Percentiles rank a stretch among this genome's conserved stretches.
Evolutionary conservation across 257 asterid genomes (phyloP).

Genomic region (Rauvolfia tetraphylla): DNA sequence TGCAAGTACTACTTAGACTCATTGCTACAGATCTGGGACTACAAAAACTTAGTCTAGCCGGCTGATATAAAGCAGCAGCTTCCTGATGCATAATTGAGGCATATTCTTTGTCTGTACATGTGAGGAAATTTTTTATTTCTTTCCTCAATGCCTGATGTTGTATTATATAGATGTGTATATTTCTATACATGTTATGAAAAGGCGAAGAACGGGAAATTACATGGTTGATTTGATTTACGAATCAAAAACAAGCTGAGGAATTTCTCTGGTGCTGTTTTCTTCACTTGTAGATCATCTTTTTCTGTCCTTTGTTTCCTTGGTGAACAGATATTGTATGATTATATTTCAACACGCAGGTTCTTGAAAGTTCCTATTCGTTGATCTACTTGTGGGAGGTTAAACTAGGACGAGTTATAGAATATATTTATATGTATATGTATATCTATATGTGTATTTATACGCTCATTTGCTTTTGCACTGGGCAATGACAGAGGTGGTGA

Average conservation of each 20-base stretch:
- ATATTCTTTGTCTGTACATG: not conserved
- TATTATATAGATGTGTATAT: not conserved
- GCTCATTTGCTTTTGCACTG: too few species aligned
- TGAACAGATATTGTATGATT: not conserved
- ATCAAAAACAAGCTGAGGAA: not conserved
- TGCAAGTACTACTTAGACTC: slow-evolving; percentile 71
- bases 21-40: slow-evolving; percentile 66
- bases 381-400: not conserved
- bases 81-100: slow-evolving; percentile 2
- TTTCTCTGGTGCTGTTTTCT: not conserved
- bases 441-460: too few species aligned
- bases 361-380: not conserved
- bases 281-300: not conserved
- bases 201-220: not conserved
- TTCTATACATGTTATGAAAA: not conserved
- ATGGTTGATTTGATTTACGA: not conserved
- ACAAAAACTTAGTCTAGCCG: slow-evolving; percentile 40
- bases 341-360: not conserved
- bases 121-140: not conserved
- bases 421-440: too few species aligned
- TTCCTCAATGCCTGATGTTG: not conserved
- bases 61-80: slow-evolving; percentile 16
- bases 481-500: too few species aligned
- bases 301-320: not conserved
- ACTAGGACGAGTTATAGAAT: not conserved